phyloP scores from a whole-genome alignment of 2,329 filamentous ascomycete species.

The Phialocephala sp. region DNA sequence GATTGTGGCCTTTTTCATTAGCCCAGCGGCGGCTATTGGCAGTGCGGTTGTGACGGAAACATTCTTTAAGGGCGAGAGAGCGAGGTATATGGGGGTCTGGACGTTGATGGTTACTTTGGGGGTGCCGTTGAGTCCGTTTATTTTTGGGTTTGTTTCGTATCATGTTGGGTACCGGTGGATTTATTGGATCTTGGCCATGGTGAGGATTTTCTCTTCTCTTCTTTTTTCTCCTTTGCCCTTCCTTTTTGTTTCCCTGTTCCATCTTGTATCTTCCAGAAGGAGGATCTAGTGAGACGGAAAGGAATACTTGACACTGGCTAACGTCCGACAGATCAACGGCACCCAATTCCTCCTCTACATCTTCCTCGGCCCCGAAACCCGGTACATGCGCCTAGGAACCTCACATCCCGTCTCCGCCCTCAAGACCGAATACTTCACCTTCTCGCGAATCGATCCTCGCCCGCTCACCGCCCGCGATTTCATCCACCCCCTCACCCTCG shows the following conservation, averaged over 20 bases:
- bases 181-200: constrained; percentile 60
- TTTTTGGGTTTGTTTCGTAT: constrained; percentile 50
- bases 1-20: constrained; percentile 58
- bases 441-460: constrained; percentile 57
- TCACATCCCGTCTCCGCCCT: constrained; percentile 35
- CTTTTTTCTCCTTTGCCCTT: background rate
- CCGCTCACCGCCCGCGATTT: constrained; percentile 57
- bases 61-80: constrained; percentile 59
- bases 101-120: constrained; percentile 43
- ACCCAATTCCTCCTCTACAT: constrained; percentile 62
- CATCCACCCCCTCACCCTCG: constrained; percentile 53
- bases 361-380: constrained; percentile 60
- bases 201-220: constrained; percentile 39
- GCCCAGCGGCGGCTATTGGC: constrained; percentile 57
- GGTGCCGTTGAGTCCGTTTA: constrained; percentile 36
- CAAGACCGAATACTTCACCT: constrained; percentile 45
- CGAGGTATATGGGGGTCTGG: constrained; percentile 61
- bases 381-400: constrained; percentile 49
- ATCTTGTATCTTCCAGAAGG: background rate
- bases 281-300: background rate
- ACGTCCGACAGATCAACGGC: constrained; percentile 53
- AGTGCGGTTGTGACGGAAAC: constrained; percentile 61
- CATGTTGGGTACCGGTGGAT: constrained; percentile 59
- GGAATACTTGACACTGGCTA: constrained; percentile 11
- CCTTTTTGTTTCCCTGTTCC: background rate